Evolutionary conservation across 441 rosid species (phyloP).

Genomic region (Aleurites moluccanus): DNA sequence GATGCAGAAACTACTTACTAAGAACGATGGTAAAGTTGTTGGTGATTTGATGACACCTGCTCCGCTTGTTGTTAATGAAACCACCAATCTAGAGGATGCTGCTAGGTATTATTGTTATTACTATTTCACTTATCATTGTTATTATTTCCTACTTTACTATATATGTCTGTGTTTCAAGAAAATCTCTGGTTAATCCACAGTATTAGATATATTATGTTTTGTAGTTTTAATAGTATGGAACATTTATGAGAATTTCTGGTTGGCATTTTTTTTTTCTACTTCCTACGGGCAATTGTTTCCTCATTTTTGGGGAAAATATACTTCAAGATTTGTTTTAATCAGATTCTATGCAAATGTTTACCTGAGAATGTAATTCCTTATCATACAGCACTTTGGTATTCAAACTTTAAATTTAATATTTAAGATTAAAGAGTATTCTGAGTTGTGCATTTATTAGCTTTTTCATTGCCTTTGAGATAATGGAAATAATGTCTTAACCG

Average conservation of each 20-base stretch:
- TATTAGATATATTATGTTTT: too few species aligned
- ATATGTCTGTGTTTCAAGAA: background rate
- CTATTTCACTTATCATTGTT: background rate
- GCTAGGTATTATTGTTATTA: constrained; percentile 48
- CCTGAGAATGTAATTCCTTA: too few species aligned
- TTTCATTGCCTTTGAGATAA: background rate
- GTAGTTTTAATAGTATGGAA: background rate
- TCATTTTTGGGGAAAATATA: background rate
- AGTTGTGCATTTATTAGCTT: background rate
- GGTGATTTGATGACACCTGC: constrained; percentile 95
- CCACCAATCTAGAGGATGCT: constrained; percentile 81
- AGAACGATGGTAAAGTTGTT: constrained; percentile 77
- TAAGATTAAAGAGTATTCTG: background rate
- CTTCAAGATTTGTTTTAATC: background rate
- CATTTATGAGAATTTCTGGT: background rate
- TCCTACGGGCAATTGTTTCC: background rate
- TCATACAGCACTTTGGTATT: background rate
- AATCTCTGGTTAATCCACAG: background rate
- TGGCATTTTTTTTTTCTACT: background rate
- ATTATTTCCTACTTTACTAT: background rate
- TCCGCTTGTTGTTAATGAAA: constrained; percentile 70
- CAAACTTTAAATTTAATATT: background rate
- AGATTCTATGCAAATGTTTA: too few species aligned
- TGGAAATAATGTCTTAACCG: background rate
- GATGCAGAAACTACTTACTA: constrained; percentile 68